Evolutionary conservation across 2,329 filamentous ascomycete genomes (phyloP), one percentile per base, ranked within the genome.

Genomic region (Scedosporium dehoogii): DNA sequence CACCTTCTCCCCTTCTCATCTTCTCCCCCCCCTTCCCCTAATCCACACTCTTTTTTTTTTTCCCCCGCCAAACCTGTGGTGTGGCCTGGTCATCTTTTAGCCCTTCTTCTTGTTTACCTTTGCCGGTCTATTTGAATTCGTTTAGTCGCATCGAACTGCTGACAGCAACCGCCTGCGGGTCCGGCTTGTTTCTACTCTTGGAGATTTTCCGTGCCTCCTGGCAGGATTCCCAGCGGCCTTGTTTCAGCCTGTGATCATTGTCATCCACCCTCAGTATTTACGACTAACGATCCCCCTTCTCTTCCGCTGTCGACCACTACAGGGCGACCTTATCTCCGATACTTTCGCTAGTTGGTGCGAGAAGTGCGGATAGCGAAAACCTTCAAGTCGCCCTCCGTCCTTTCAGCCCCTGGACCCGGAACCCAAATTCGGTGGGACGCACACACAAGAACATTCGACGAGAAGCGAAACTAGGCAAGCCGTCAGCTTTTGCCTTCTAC

Each of bases 141-240:
- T 57, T 23, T 58, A 23, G 42, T 38, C 58, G 25, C 46, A 41
- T 44, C 46, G 21, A 48, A 21, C 55, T 62, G 59, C 42, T 51
- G 60, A 53, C 51, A 55, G 27, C 59, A 38, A 55, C 60, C 53
- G 53, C 60, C 60, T 58, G 60, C 53, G 60, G 60, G 60, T 62
- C 60, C 60, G 51, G 51, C 60, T 62, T 56, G 60, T 62, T 61
- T 62, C 60, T 62, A 42, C 60, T 62, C 57, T 46, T 61, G 55
- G 48, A 55, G 60, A 62, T 62, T 62, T 62, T 62, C 60, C 60
- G 60, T 57, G 60, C 48, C 60, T 62, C 60, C 60, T 62, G 60
- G 53, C 60, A 41, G 60, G 60, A 62, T 58, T 62, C 51, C 14
- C 60, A 41, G 53, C 60, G 51, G 51, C 60, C 53, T 60, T 62